Percentiles rank a stretch among this genome's conserved stretches.
Evolutionary conservation across 2,329 filamentous ascomycete species (phyloP).

Genomic region (Shiraia sp.): DNA sequence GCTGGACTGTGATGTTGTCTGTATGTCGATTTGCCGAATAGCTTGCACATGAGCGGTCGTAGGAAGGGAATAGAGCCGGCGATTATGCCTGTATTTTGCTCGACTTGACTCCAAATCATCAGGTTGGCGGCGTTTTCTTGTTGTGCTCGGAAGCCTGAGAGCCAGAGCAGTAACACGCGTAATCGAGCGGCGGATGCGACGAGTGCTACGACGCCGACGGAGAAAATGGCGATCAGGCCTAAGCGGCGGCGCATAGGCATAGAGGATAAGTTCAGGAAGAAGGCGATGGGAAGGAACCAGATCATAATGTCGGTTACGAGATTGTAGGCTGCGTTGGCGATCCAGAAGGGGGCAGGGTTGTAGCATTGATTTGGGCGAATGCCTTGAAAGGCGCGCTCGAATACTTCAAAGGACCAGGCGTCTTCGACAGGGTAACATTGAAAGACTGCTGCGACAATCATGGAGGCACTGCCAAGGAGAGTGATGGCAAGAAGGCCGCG

Average conservation of each 20-base stretch:
- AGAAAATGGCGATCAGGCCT: constrained; percentile 49
- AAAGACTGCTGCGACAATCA: constrained; percentile 33
- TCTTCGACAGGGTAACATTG: constrained; percentile 32
- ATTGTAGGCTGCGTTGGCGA: constrained; percentile 46
- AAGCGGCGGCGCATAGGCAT: constrained; percentile 54
- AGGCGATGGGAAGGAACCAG: constrained; percentile 49
- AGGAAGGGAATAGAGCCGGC: constrained; percentile 39
- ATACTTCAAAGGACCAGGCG: constrained; percentile 29
- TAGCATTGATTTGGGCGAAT: constrained; percentile 25
- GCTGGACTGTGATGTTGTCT: constrained; percentile 17
- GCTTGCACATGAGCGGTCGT: constrained; percentile 26
- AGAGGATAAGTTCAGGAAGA: constrained; percentile 49
- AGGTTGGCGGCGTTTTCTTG: constrained; percentile 21
- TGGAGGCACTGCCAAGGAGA: constrained; percentile 23
- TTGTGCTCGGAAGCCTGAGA: constrained; percentile 18
- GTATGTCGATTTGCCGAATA: constrained; percentile 6
- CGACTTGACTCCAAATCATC: constrained; percentile 38
- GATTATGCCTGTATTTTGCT: constrained; percentile 37
- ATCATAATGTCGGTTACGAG: constrained; percentile 48
- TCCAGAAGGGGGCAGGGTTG: constrained; percentile 31
- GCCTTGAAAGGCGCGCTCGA: constrained; percentile 18
- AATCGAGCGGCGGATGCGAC: constrained; percentile 36
- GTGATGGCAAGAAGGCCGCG: constrained; percentile 26
- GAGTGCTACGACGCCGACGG: constrained; percentile 36
- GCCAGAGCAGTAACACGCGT: constrained; percentile 31